Evolutionary conservation across 805 yeast genomes (phyloP).

Genomic region (Yamadazyma philogaea): DNA sequence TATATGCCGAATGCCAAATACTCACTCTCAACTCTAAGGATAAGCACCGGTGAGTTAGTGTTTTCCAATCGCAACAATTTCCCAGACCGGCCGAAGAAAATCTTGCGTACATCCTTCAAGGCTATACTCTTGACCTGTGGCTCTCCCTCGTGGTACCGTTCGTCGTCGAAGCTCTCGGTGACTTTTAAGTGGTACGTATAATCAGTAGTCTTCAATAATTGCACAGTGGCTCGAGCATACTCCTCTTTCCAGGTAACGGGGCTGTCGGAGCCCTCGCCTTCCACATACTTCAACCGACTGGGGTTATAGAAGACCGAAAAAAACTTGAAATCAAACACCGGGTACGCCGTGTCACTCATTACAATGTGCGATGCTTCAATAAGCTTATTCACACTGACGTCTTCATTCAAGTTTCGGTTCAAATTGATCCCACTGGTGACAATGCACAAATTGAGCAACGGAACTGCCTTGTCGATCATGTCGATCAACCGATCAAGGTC

Average conservation of each 20-base stretch:
- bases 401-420: slow-evolving; percentile 57
- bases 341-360: slow-evolving; percentile 37
- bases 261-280: slow-evolving; percentile 12
- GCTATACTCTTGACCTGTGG: slow-evolving; percentile 34
- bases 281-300: slow-evolving; percentile 27
- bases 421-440: slow-evolving; percentile 67
- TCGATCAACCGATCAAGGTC: slow-evolving; percentile 47
- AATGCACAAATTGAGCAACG: slow-evolving; percentile 61
- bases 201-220: slow-evolving; percentile 21
- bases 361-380: slow-evolving; percentile 51
- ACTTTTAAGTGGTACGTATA: slow-evolving; percentile 48
- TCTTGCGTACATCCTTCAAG: slow-evolving; percentile 42
- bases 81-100: slow-evolving; percentile 73
- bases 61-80: slow-evolving; percentile 60
- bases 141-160: slow-evolving; percentile 63
- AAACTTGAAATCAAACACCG: slow-evolving; percentile 52
- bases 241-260: slow-evolving; percentile 74
- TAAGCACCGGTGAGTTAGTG: slow-evolving; percentile 61
- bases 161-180: slow-evolving; percentile 63
- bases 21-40: slow-evolving; percentile 49
- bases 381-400: slow-evolving; percentile 29
- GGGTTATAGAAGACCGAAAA: slow-evolving; percentile 64
- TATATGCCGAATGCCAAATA: slow-evolving; percentile 51
- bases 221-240: slow-evolving; percentile 52
- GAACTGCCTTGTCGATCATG: slow-evolving; percentile 62